phyloP scores from a whole-genome alignment of 2,329 filamentous ascomycete species.

The Alternaria brassicicola region DNA sequence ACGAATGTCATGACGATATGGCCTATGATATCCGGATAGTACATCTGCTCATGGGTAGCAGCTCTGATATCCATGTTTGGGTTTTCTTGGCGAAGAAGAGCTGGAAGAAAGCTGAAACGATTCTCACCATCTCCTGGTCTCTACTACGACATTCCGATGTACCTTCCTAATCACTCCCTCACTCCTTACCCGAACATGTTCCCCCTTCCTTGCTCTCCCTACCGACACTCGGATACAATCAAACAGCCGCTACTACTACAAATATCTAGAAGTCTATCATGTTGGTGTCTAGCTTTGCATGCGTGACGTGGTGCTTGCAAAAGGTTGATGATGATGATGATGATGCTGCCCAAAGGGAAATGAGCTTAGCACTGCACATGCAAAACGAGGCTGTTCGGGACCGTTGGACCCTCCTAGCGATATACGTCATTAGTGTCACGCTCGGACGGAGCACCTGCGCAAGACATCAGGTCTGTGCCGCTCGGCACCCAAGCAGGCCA shows the following conservation, averaged over 20 bases:
- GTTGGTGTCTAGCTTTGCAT: neutral
- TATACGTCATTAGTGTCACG: conserved; percentile 15
- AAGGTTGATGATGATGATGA: neutral
- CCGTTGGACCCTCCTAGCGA: conserved; percentile 6
- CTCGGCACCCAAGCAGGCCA: neutral
- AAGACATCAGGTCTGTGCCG: neutral
- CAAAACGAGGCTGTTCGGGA: conserved; percentile 13
- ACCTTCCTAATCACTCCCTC: conserved; percentile 28
- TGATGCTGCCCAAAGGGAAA: neutral
- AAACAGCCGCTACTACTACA: conserved; percentile 18
- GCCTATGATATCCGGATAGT: conserved; percentile 49
- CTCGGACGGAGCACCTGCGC: conserved; percentile 11
- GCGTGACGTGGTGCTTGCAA: neutral
- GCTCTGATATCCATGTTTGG: conserved; percentile 34
- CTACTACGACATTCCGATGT: conserved; percentile 12
- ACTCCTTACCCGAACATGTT: conserved; percentile 13
- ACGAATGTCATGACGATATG: conserved; percentile 53
- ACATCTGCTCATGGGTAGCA: conserved; percentile 39
- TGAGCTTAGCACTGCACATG: conserved; percentile 1
- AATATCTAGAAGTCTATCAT: conserved; percentile 1
- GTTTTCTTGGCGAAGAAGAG: conserved; percentile 26
- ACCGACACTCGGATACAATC: conserved; percentile 16
- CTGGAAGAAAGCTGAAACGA: conserved; percentile 18
- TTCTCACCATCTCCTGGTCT: conserved; percentile 17
- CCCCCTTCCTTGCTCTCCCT: conserved; percentile 15